A percentile compares a stretch with the other conserved stretches of the same genome.
Conservation (phyloP, 2,329 filamentous ascomycete species). For the Cladosporium sp. region DNA sequence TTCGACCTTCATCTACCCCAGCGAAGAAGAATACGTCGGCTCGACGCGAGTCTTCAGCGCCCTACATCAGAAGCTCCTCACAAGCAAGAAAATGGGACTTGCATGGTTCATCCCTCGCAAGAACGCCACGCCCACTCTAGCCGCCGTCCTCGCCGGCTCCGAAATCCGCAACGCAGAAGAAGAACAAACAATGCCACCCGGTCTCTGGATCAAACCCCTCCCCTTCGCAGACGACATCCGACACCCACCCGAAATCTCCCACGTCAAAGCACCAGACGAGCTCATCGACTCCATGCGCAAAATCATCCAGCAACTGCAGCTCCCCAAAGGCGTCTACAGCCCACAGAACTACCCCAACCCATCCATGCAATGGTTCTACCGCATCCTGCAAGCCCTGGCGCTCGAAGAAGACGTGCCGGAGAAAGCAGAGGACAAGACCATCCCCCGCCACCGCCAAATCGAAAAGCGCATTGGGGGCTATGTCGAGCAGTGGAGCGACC, state of each 20-base stretch:
- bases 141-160: conserved; percentile 74
- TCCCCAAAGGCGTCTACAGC: conserved; percentile 81
- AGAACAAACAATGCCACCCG: conserved; percentile 70
- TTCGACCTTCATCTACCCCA: conserved; percentile 90
- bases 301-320: conserved; percentile 78
- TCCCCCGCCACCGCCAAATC: conserved; percentile 82
- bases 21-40: conserved; percentile 82
- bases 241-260: conserved; percentile 60
- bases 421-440: conserved; percentile 68
- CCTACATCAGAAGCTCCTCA: conserved; percentile 79
- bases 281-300: conserved; percentile 78
- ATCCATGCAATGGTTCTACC: conserved; percentile 94
- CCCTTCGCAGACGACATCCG: conserved; percentile 89
- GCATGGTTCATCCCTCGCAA: conserved; percentile 84
- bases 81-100: conserved; percentile 74
- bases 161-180: conserved; percentile 62
- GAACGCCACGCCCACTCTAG: conserved; percentile 75
- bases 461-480: conserved; percentile 80
- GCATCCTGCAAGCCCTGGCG: conserved; percentile 84
- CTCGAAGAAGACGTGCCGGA: conserved; percentile 87
- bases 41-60: conserved; percentile 92
- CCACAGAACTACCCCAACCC: conserved; percentile 81
- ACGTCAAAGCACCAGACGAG: conserved; percentile 59
- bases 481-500: conserved; percentile 70
- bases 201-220: conserved; percentile 82